Percentiles rank a stretch among this genome's conserved stretches.
phyloP scores from a whole-genome alignment of 352 stramenopile species.

The Pythium chondricola region DNA sequence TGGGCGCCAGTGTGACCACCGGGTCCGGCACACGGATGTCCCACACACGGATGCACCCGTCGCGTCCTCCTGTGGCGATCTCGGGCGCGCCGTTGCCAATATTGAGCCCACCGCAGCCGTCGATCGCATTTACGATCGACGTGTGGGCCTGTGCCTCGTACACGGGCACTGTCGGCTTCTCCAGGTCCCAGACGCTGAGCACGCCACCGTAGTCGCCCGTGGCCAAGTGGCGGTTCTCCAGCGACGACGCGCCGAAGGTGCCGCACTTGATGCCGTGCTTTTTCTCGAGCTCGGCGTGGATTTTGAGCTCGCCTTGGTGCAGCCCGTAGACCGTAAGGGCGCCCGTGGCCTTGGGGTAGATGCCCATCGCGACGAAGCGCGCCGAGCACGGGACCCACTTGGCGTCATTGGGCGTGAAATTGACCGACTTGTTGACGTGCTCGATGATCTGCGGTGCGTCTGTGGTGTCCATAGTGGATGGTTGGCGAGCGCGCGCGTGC shows the following conservation, averaged over 20 bases:
- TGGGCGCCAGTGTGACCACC: slow-evolving; percentile 90
- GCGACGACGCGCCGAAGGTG: slow-evolving; percentile 91
- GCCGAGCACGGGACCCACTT: slow-evolving; percentile 94
- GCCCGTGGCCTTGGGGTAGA: slow-evolving; percentile 91
- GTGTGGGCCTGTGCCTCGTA: slow-evolving; percentile 90
- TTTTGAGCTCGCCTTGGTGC: slow-evolving; percentile 81
- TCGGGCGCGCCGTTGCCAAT: slow-evolving; percentile 90
- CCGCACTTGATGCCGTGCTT: slow-evolving; percentile 93
- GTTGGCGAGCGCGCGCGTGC: too few relatives aligned
- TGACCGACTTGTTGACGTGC: slow-evolving; percentile 89
- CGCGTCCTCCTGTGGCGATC: slow-evolving; percentile 90
- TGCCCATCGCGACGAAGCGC: slow-evolving; percentile 89
- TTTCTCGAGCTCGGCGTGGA: slow-evolving; percentile 66
- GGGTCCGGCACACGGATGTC: slow-evolving; percentile 88
- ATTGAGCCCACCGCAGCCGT: slow-evolving; percentile 90
- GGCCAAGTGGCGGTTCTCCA: slow-evolving; percentile 86
- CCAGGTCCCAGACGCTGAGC: slow-evolving; percentile 84
- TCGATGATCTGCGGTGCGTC: slow-evolving; percentile 97
- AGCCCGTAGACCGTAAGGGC: slow-evolving; percentile 90
- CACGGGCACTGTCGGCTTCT: slow-evolving; percentile 67
- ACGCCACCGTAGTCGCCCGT: slow-evolving; percentile 74
- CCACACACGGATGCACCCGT: slow-evolving; percentile 96
- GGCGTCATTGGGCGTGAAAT: slow-evolving; percentile 93
- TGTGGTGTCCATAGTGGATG: slow-evolving; percentile 88
- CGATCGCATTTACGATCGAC: slow-evolving; percentile 93